phyloP scores from a whole-genome alignment of 2,329 filamentous ascomycete species.

The Leptographium radiaticola region DNA sequence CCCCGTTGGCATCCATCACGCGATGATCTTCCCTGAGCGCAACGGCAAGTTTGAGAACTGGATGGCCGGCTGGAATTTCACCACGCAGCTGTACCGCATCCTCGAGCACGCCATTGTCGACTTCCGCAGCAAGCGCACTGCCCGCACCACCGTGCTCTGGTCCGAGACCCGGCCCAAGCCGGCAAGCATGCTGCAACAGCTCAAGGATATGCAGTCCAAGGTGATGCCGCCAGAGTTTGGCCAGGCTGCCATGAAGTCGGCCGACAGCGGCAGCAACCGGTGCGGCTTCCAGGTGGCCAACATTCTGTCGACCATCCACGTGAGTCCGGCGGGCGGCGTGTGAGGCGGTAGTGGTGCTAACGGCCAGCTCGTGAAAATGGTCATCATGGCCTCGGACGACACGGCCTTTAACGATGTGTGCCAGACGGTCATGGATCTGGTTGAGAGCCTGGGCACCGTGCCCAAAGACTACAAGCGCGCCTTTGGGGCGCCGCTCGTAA shows the following conservation, averaged over 20 bases:
- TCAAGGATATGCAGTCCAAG: background rate
- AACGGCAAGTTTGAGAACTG: conserved; percentile 18
- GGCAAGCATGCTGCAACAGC: background rate
- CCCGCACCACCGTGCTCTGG: background rate
- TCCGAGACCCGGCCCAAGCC: background rate
- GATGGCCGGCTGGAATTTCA: conserved; percentile 45
- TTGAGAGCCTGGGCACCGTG: background rate
- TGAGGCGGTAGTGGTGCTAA: background rate
- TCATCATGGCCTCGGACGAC: background rate
- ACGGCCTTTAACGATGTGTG: background rate
- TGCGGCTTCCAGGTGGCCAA: conserved; percentile 2
- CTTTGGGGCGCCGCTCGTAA: background rate
- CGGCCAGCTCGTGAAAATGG: background rate
- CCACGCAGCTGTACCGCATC: conserved; percentile 41
- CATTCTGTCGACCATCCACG: background rate
- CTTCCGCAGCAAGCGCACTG: background rate
- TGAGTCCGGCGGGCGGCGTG: background rate
- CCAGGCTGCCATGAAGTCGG: background rate
- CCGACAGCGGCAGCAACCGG: conserved; percentile 1
- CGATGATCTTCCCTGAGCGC: background rate
- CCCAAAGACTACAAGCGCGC: conserved; percentile 1
- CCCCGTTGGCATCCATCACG: background rate
- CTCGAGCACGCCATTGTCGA: conserved; percentile 29
- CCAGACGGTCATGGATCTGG: background rate
- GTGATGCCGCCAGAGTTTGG: background rate